A percentile compares a stretch with the other conserved stretches of the same genome.
These are phyloP conservation scores for Grosmannia penicillata DNA, from an alignment of 2,329 filamentous ascomycete species.

Conservation along the genomic window DNA sequence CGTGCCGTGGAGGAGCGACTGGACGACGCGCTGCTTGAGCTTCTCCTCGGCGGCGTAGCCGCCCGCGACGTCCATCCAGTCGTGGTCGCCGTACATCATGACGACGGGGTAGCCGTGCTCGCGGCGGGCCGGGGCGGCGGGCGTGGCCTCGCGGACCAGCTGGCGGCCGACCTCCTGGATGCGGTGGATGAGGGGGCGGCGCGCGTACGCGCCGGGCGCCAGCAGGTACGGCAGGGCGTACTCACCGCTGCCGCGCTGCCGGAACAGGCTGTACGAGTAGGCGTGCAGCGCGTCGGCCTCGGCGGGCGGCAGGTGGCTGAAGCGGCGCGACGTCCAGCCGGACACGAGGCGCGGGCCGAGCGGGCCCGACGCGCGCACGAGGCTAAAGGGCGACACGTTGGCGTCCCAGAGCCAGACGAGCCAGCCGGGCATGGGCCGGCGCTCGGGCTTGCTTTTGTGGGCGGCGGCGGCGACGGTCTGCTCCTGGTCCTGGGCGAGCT, in stretches of 20 bases:
- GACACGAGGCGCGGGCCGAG: slow-evolving; percentile 84
- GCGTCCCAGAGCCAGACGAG: slow-evolving; percentile 90
- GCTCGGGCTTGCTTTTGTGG: slow-evolving; percentile 12
- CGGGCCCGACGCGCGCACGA: slow-evolving; percentile 78
- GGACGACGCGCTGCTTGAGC: slow-evolving; percentile 51
- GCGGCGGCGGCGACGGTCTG: slow-evolving; percentile 14
- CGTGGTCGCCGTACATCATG: slow-evolving; percentile 92
- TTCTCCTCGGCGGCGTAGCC: slow-evolving; percentile 69
- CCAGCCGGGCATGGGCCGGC: slow-evolving; percentile 63
- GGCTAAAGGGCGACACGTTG: slow-evolving; percentile 86
- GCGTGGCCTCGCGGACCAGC: slow-evolving; percentile 20
- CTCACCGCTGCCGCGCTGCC: slow-evolving; percentile 81
- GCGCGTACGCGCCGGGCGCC: slow-evolving; percentile 83
- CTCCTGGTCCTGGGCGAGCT: slow-evolving; percentile 64
- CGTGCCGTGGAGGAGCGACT: slow-evolving; percentile 44
- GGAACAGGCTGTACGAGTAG: slow-evolving; percentile 90
- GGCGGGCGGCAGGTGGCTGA: slow-evolving; percentile 67
- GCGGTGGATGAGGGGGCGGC: slow-evolving; percentile 71
- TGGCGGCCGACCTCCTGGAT: slow-evolving; percentile 83
- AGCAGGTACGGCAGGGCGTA: slow-evolving; percentile 88
- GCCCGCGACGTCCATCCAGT: slow-evolving; percentile 96
- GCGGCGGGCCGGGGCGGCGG: slow-evolving; percentile 15
- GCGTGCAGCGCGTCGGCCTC: slow-evolving; percentile 80
- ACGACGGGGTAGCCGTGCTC: slow-evolving; percentile 67
- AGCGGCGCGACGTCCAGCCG: slow-evolving; percentile 85